A percentile compares a stretch with the other conserved stretches of the same genome.
Conservation (phyloP, 495 filamentous ascomycete genomes). For the Saxophila tyrrhenica region DNA sequence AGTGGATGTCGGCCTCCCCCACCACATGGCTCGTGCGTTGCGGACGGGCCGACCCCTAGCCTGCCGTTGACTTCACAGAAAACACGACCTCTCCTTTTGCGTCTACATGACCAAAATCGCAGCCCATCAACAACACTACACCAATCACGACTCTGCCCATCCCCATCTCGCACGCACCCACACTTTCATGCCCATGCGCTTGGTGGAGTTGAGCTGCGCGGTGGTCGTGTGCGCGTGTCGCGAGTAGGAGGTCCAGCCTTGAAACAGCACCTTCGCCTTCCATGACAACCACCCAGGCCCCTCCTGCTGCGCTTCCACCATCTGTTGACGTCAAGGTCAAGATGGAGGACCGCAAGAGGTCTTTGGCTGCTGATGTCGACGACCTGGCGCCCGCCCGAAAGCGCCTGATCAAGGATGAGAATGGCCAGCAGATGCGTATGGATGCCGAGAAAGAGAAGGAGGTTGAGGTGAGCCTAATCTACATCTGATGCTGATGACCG, state of each 20-base stretch:
- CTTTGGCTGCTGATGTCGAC: slow-evolving; percentile 56
- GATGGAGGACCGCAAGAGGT: slow-evolving; percentile 97
- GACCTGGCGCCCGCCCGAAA: slow-evolving; percentile 74
- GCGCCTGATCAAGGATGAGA: slow-evolving; percentile 49
- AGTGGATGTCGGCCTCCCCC: neutral
- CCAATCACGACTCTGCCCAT: neutral
- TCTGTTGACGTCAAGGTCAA: slow-evolving; percentile 54
- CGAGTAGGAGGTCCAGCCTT: neutral
- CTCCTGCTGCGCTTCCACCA: slow-evolving; percentile 53
- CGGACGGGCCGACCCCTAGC: no score
- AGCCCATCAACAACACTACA: neutral
- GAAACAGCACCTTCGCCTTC: slow-evolving; percentile 22
- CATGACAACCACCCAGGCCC: slow-evolving; percentile 70
- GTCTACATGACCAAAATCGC: neutral
- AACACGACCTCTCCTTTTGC: neutral
- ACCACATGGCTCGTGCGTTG: neutral
- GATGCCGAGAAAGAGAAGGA: slow-evolving; percentile 44
- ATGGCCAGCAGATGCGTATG: slow-evolving; percentile 22
- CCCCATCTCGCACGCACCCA: neutral
- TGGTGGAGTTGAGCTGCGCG: neutral
- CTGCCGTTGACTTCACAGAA: no score
- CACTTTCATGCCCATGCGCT: neutral
- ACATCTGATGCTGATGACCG: neutral
- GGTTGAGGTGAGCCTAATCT: slow-evolving; percentile 59
- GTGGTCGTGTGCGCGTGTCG: neutral